Evolutionary conservation across 352 stramenopile species (phyloP), one percentile per base, ranked within the genome.

Genomic region (Phytophthora citricola): DNA sequence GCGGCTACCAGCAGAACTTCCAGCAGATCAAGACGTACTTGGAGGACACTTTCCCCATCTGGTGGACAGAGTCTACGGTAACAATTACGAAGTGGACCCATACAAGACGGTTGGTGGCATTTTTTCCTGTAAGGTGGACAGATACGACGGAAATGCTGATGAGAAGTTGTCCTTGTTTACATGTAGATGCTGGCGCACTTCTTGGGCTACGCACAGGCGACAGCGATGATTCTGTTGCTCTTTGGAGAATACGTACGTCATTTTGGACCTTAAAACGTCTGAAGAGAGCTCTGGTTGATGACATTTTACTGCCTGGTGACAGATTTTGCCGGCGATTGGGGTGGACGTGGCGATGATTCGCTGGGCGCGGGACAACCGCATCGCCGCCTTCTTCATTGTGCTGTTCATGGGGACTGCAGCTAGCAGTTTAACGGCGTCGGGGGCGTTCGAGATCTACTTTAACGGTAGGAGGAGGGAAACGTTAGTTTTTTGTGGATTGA

Each of bases 1-100:
- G 87, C 64, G 87, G 87, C 55, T 94, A 90, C 75, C 70, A 83
- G 63, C 82, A 93, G 55, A 94, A 92, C 73, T 94, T 90, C 57
- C 39, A 72, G 17, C 77, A 94, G 60, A 74, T 93, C 31, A 87
- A 86, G 61, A 75, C 70, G 41, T 82, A 78, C 55, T 47, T 94
- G 44, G 86, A 91, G 68, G 74, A 92, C 40, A 87, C 79, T 36
- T 93, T 91, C 56, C 86, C 1, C 84, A 92, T 53, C 69, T 94
- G 32, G 63, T 79, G 10, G 86, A 87, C 55, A 83, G 79, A 69
- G 67, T 94, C 17, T 69, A 82, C 27, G 83, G 86, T 48, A 66
- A 45, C 3, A 92, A 90, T 57, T 90, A 86, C 51, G 75, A 78
- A n/a, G 76, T 87, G 32, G 78, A 81, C 22, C 73, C 80, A 7